A percentile compares a stretch with the other conserved stretches of the same genome.
These are phyloP conservation scores for Aspergillus pseudotamarii DNA, from an alignment of 2,329 filamentous ascomycete genomes.

Conservation along the genomic window DNA sequence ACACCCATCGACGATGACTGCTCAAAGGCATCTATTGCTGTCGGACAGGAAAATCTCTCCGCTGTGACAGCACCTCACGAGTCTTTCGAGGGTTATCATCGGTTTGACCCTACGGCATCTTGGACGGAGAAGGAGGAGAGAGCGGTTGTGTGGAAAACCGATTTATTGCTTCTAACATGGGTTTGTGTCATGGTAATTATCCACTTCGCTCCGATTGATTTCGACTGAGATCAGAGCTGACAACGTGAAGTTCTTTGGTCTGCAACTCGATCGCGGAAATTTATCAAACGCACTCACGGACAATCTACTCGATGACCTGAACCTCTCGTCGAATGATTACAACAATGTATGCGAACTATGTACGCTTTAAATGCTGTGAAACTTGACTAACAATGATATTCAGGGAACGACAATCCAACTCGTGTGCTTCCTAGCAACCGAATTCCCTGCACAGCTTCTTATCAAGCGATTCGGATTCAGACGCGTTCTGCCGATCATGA, in stretches of 20 bases:
- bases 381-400: neutral
- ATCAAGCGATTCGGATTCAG: constrained; percentile 51
- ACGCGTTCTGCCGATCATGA: constrained; percentile 49
- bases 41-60: constrained; percentile 30
- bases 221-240: neutral
- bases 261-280: constrained; percentile 40
- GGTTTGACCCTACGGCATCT: constrained; percentile 26
- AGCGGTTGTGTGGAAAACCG: constrained; percentile 50
- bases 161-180: constrained; percentile 21
- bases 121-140: constrained; percentile 48
- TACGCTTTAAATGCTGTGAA: neutral
- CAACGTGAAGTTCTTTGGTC: constrained; percentile 32
- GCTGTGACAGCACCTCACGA: constrained; percentile 33
- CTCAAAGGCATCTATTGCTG: constrained; percentile 18
- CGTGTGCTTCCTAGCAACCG: constrained; percentile 36
- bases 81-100: constrained; percentile 30
- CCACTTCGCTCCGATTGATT: too few species aligned
- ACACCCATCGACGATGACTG: constrained; percentile 9
- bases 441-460: constrained; percentile 51
- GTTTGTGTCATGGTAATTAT: constrained; percentile 28
- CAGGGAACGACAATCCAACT: constrained; percentile 30
- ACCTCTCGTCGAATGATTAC: constrained; percentile 42
- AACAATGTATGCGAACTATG: constrained; percentile 31
- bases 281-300: constrained; percentile 39
- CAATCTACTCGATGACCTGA: constrained; percentile 39